Percentiles rank a stretch among this genome's conserved stretches.
Evolutionary conservation across 768 basidiomycete species (phyloP).

Genomic region (Roridomyces roridus): DNA sequence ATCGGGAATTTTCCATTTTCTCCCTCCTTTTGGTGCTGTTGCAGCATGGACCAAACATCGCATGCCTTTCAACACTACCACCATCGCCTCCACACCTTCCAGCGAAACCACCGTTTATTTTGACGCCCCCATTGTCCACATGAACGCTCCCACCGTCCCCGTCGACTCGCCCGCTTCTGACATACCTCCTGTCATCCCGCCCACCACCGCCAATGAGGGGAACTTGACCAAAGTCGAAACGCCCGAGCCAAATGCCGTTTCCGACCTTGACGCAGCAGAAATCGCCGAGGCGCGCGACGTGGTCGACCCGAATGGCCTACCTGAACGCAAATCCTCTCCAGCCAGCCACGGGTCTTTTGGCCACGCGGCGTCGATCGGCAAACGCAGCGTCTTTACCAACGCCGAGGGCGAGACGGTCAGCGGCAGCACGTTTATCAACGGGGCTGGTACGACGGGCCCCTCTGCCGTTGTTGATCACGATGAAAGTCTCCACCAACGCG

Average conservation of each 20-base stretch:
- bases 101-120: slow-evolving; percentile 49
- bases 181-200: neutral
- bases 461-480: slow-evolving; percentile 48
- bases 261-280: slow-evolving; percentile 6
- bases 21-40: too few species aligned
- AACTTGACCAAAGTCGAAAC: neutral
- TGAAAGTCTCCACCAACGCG: slow-evolving; percentile 45
- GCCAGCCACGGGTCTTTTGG: slow-evolving; percentile 26
- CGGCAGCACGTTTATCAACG: slow-evolving; percentile 56
- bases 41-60: too few species aligned
- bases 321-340: slow-evolving; percentile 8
- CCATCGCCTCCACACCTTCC: slow-evolving; percentile 25
- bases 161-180: neutral
- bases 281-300: neutral
- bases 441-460: slow-evolving; percentile 60
- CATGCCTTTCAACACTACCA: neutral
- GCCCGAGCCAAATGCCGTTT: slow-evolving; percentile 1
- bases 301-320: slow-evolving; percentile 9
- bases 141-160: slow-evolving; percentile 7
- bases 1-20: neutral
- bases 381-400: slow-evolving; percentile 41
- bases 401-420: slow-evolving; percentile 37
- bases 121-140: slow-evolving; percentile 48
- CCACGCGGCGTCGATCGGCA: slow-evolving; percentile 28
- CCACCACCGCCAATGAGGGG: neutral